Evolutionary conservation across 305 asterid species (phyloP).

Genomic region (Solanum hybrid): DNA sequence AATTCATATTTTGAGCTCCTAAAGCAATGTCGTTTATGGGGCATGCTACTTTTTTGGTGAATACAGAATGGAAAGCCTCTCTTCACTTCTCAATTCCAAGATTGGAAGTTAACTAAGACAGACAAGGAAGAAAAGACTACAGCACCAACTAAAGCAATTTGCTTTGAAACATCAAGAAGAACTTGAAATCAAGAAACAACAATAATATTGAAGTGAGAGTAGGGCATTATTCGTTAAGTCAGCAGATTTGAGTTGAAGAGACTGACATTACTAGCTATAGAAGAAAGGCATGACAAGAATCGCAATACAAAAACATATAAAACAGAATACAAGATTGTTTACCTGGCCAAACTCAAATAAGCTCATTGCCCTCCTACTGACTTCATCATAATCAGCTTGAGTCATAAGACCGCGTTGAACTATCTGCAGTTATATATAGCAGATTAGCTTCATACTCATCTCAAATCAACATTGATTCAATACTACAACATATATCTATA

Average conservation of each 20-base stretch:
- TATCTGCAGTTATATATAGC: conserved; percentile 42
- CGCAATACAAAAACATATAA: background rate
- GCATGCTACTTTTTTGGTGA: background rate
- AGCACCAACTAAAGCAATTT: background rate
- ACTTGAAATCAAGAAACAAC: background rate
- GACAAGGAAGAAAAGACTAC: background rate
- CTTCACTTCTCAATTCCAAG: background rate
- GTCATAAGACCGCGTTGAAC: conserved; percentile 65
- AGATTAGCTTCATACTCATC: background rate
- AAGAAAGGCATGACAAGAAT: conserved; percentile 1
- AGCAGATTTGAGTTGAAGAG: background rate
- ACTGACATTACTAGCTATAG: background rate
- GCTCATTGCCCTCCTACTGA: conserved; percentile 65
- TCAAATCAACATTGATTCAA: background rate
- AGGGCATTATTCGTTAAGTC: background rate
- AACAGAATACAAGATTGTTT: background rate
- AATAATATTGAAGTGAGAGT: background rate
- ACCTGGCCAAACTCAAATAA: conserved; percentile 91
- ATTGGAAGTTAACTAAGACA: background rate
- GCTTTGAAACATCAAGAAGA: background rate
- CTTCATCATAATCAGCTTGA: conserved; percentile 63
- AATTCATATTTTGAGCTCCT: background rate
- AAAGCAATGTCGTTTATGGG: background rate
- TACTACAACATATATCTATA: background rate
- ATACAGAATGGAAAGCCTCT: background rate